Evolutionary conservation across 1,284 basidiomycete genomes (phyloP), one percentile per base, ranked within the genome.

Genomic region (Rhodotorula sp.): DNA sequence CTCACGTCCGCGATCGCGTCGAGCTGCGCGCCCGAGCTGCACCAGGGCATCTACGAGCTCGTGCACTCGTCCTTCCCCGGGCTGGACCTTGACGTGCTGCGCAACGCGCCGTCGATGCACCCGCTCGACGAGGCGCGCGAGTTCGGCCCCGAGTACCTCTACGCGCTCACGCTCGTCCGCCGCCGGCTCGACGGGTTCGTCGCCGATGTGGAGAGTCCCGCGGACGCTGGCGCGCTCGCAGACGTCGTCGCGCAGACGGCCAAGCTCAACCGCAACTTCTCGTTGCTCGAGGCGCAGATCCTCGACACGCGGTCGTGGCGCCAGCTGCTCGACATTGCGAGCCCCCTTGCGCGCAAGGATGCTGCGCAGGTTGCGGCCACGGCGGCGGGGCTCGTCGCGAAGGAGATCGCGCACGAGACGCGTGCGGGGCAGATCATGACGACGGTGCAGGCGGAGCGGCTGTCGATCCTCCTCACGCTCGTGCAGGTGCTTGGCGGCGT

Each of bases 371-470:
- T 29, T 8, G 74, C 79, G 1, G 75, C 83, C 12, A 84, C 88
- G 25, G 84, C 90, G 36, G 83, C 85, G 7, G 85, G 85, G 32
- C 81, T 91, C 12, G 85, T 91, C 12, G 90, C 90, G 9, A 85
- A 84, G 44, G 85, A 86, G 60, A 86, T 94, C 37, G 87, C 91
- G 0, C 81, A 82, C 27, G 94, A 95, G 81, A 85, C 83, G 58
- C 86, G 91, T 34, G 85, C 84, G 10, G 94, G 93, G 1, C 90
- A 94, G 73, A 89, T 94, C 85, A 92, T 94, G 88, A 86, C 89
- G 0, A 87, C 87, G 2, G 88, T 94, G 39, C 92, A 97, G 78
- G 86, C 87, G 1, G 87, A 90, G 36, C 86, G 92, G 46, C 82
- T 97, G 15, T 86, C 86, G 12, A 84, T 96, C 12, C 83, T 97